Base-by-base conservation (phyloP, 305 asterid species). In the Fraxinus floribunda region DNA sequence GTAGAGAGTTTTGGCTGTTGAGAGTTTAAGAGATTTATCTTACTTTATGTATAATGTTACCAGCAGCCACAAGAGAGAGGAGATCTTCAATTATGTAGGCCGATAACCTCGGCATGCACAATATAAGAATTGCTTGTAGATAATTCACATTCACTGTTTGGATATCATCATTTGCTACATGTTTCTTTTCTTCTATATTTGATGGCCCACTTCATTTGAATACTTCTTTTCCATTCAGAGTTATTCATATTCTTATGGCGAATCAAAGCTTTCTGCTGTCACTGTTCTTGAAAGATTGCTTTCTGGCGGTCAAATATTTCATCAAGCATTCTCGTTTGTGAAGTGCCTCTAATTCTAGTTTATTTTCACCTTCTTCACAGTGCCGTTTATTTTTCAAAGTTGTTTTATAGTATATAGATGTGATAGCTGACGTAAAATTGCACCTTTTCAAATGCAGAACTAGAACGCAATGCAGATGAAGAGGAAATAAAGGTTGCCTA, bases 401-500 rank as follows among this genome's bases (percentile, higher is more conserved):
- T 68, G 35, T 16, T 62, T 78, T 20, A 35, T 44, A 32, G 13
- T 78, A 10, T 20, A 80, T 76, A 3, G 70, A 10, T 75, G 15
- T 49, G 22, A 2, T 44, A 74, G 22, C 57, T 46, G 57, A 22
- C 76, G 7, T 78, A 38, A 71, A 55, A 15, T 71, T 77, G 81
- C 77, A 66, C 64, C 72, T 83, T 76, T 78, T 80, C 77, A 38
- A 82, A 83, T 85, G 66, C 94, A 95, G 99, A 94, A 83, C 85
- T 95, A 89, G 99, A 92, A 86, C 85, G 88, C 81, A 94, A 91
- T 89, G 98, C 95, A 71, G 92, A 93, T 85, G 99, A 86, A 70
- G 99, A 94, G 83, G 91, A 92, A 88, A 94, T 96, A 84, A 96
- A 96, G 91, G 82, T 88, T 82, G 90, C 99, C 38, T 94, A 95